Conservation (phyloP, 257 asterid genomes). For the Eustoma russellianum region DNA sequence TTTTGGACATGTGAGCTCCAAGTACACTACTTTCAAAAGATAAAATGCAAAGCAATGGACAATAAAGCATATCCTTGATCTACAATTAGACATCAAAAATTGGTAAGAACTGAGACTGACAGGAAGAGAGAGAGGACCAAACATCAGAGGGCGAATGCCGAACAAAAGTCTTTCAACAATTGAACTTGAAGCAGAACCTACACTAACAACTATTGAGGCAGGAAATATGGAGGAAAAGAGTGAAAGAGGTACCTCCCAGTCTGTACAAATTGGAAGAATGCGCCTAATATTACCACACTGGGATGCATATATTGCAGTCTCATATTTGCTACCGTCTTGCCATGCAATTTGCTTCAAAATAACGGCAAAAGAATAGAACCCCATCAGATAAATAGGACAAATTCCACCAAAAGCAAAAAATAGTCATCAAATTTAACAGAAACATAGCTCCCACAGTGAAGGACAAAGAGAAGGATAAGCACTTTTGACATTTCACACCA, state of each 20-base stretch:
- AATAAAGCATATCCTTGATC: too few relatives aligned
- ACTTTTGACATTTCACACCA: neutral
- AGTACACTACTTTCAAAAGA: too few relatives aligned
- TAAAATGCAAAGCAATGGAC: too few relatives aligned
- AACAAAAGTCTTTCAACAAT: too few relatives aligned
- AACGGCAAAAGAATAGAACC: conserved; percentile 20
- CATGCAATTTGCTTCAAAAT: conserved; percentile 78
- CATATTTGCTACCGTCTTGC: conserved; percentile 90
- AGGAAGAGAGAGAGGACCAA: too few relatives aligned
- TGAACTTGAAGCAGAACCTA: too few relatives aligned
- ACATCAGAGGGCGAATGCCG: too few relatives aligned
- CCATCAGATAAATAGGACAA: conserved; percentile 14
- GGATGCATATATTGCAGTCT: conserved; percentile 82
- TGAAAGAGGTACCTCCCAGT: conserved; percentile 78
- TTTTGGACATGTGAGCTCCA: too few relatives aligned
- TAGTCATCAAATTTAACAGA: neutral
- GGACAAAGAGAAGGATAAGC: neutral
- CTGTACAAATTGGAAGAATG: conserved; percentile 85
- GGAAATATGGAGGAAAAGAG: conserved; percentile 1
- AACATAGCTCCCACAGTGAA: neutral
- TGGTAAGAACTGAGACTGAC: too few relatives aligned
- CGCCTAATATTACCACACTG: conserved; percentile 92
- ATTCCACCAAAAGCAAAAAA: conserved; percentile 8
- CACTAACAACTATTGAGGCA: too few relatives aligned
- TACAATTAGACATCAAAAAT: too few relatives aligned